These are phyloP conservation scores for Plasmopara viticola DNA, from an alignment of 352 stramenopile genomes.

Conservation along the genomic window DNA sequence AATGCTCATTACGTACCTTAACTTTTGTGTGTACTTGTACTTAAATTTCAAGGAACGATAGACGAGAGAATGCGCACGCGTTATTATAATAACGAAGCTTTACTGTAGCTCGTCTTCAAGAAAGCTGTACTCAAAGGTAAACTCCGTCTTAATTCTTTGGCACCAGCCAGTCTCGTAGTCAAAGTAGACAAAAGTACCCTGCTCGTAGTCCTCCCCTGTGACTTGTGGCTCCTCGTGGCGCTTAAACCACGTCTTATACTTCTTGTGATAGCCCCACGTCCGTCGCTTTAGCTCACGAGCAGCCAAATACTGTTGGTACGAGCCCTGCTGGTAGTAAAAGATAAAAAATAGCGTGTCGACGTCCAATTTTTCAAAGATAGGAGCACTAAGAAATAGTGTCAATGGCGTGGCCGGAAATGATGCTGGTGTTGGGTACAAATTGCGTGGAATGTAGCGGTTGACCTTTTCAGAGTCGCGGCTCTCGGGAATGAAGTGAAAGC, in stretches of 20 bases:
- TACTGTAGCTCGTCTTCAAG: slow-evolving; percentile 90
- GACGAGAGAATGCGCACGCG: slow-evolving; percentile 13
- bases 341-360: slow-evolving; percentile 99
- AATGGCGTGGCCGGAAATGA: slow-evolving; percentile 88
- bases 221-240: slow-evolving; percentile 94
- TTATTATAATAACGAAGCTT: slow-evolving; percentile 24
- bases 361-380: slow-evolving; percentile 96
- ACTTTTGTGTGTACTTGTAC: no score
- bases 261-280: slow-evolving; percentile 99
- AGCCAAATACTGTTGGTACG: slow-evolving; percentile 98
- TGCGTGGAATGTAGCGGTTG: slow-evolving; percentile 91
- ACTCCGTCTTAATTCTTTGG: slow-evolving; percentile 98
- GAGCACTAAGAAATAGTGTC: slow-evolving; percentile 89
- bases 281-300: slow-evolving; percentile 97
- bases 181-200: slow-evolving; percentile 99
- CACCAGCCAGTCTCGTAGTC: slow-evolving; percentile 99
- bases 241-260: slow-evolving; percentile 99
- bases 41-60: not conserved
- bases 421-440: slow-evolving; percentile 90
- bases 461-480: slow-evolving; percentile 86
- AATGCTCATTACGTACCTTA: no score
- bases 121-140: slow-evolving; percentile 98
- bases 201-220: slow-evolving; percentile 98
- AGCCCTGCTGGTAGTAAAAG: slow-evolving; percentile 99
- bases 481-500: slow-evolving; percentile 89